A percentile compares a stretch with the other conserved stretches of the same genome.
Conservation (phyloP, 192 early-diverging fungal species). For the Cetraspora pellucida region DNA sequence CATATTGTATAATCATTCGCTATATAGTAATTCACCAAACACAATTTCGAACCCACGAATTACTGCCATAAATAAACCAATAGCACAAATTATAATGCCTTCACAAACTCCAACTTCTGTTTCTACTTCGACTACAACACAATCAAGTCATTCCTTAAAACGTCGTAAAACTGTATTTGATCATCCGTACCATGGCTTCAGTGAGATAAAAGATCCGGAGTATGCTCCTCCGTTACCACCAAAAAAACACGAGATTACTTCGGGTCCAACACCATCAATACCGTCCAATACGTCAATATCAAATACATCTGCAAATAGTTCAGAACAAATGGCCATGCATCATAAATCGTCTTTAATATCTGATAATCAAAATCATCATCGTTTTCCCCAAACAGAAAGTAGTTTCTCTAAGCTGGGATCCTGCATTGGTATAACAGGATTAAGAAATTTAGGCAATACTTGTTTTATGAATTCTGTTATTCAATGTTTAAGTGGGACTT, state of each 20-base stretch:
- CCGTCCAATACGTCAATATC: too few species aligned
- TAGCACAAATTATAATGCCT: not conserved
- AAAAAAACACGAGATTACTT: not conserved
- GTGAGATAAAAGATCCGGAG: conserved; percentile 35
- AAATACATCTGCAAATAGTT: too few species aligned
- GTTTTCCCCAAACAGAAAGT: conserved; percentile 36
- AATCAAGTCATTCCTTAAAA: conserved; percentile 3
- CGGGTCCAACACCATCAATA: too few species aligned
- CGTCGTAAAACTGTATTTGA: conserved; percentile 61
- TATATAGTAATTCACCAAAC: too few species aligned
- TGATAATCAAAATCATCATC: conserved; percentile 37
- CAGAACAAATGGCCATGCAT: too few species aligned
- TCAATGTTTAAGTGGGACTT: conserved; percentile 74
- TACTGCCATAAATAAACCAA: not conserved
- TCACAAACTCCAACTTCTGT: conserved; percentile 1
- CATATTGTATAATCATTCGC: not conserved
- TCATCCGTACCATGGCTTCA: conserved; percentile 57
- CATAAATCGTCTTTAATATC: conserved; percentile 1
- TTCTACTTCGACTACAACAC: not conserved
- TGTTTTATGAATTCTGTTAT: conserved; percentile 87
- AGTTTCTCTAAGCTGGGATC: conserved; percentile 48
- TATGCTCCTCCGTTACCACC: conserved; percentile 36
- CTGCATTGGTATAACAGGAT: conserved; percentile 66
- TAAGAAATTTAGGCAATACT: conserved; percentile 84
- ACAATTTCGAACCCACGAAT: not conserved